Percentiles rank a stretch among this genome's conserved stretches.
Evolutionary conservation across 2,329 filamentous ascomycete species (phyloP).

Genomic region (Penicillium sp.): DNA sequence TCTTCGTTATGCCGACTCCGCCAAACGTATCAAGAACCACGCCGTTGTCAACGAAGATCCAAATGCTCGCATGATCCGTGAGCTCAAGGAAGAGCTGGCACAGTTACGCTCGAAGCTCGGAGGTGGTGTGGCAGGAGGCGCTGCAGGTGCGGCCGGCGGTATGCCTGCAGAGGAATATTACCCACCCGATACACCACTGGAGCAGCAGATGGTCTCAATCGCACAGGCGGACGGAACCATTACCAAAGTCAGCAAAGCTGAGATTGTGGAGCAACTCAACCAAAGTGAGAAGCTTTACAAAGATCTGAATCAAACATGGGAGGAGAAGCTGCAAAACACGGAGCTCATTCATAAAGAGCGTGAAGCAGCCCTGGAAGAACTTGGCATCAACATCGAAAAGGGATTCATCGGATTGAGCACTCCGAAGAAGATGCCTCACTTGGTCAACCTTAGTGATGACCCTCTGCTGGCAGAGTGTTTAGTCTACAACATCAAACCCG

Average conservation of each 20-base stretch:
- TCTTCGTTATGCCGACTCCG: constrained; percentile 91
- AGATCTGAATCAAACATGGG: constrained; percentile 98
- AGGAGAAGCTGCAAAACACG: constrained; percentile 90
- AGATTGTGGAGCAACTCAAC: constrained; percentile 93
- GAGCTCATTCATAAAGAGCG: constrained; percentile 97
- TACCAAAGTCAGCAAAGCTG: constrained; percentile 96
- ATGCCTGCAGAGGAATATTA: constrained; percentile 75
- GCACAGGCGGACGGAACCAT: constrained; percentile 78
- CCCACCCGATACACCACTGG: constrained; percentile 83
- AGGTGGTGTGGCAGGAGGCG: constrained; percentile 47
- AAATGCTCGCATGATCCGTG: constrained; percentile 97
- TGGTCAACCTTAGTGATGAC: constrained; percentile 95
- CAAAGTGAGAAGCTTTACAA: constrained; percentile 95
- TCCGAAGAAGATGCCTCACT: constrained; percentile 98
- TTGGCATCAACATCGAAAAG: constrained; percentile 98
- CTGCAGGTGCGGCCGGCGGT: constrained; percentile 47
- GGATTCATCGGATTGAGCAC: constrained; percentile 93
- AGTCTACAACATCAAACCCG: constrained; percentile 96
- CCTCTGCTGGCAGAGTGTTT: constrained; percentile 92
- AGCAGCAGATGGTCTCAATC: constrained; percentile 95
- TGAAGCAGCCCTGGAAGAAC: constrained; percentile 88
- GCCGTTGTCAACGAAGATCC: constrained; percentile 98
- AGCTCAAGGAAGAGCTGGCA: constrained; percentile 90
- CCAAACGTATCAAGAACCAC: constrained; percentile 99
- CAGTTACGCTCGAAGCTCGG: constrained; percentile 83